Conservation (phyloP, 2,329 filamentous ascomycete genomes). For the Cercospora berteroae region DNA sequence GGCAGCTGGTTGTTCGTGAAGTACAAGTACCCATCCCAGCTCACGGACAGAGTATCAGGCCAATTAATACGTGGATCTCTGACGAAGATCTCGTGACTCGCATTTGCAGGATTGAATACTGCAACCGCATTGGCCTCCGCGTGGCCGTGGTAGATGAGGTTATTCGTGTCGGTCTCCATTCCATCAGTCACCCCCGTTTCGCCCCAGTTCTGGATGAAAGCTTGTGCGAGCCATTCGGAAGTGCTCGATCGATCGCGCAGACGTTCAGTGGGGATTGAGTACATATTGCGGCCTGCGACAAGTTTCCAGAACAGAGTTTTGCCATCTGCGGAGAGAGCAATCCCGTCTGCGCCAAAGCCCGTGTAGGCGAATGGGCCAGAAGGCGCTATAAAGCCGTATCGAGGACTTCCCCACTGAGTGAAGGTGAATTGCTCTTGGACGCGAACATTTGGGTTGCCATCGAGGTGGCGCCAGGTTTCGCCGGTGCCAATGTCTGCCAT, state of each 20-base stretch:
- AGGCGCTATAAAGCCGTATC: conserved; percentile 43
- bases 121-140: conserved; percentile 52
- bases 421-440: conserved; percentile 48
- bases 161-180: conserved; percentile 53
- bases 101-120: conserved; percentile 49
- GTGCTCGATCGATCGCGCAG: conserved; percentile 42
- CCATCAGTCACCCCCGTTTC: conserved; percentile 54
- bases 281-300: conserved; percentile 47
- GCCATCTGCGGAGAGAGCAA: conserved; percentile 51
- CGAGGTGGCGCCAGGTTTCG: conserved; percentile 52
- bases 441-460: conserved; percentile 43
- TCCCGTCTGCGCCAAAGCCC: conserved; percentile 52
- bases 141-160: conserved; percentile 51
- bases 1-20: conserved; percentile 55
- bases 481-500: conserved; percentile 52
- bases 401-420: conserved; percentile 50
- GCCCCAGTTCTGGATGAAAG: conserved; percentile 44
- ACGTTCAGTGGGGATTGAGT: conserved; percentile 45
- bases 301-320: conserved; percentile 49
- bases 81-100: conserved; percentile 45
- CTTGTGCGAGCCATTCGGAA: conserved; percentile 47
- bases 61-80: conserved; percentile 51
- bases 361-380: conserved; percentile 41
- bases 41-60: conserved; percentile 47
- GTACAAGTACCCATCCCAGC: conserved; percentile 51